Percentiles rank a stretch among this genome's conserved stretches.
Evolutionary conservation across 345 rosid genomes (phyloP).

Genomic region (Rhizophora mangle): DNA sequence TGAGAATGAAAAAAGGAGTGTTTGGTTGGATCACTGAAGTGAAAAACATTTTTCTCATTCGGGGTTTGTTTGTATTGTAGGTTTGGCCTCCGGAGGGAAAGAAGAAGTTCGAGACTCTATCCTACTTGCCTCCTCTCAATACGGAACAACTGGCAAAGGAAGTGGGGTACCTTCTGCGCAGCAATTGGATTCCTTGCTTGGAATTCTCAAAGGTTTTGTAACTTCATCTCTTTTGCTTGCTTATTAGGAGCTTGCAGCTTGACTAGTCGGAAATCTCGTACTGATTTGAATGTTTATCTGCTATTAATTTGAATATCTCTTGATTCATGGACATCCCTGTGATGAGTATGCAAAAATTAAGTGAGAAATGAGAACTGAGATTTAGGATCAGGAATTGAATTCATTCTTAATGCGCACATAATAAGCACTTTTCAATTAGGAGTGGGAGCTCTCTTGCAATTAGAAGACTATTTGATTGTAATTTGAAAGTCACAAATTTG

Average conservation of each 20-base stretch:
- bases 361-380: too few species aligned
- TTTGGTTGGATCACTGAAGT: background rate
- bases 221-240: background rate
- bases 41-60: too few species aligned
- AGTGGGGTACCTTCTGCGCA: slow-evolving; percentile 53
- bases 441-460: too few species aligned
- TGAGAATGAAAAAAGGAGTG: background rate
- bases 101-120: slow-evolving; percentile 44
- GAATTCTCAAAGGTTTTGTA: slow-evolving; percentile 46
- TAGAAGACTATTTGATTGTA: too few species aligned
- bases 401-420: too few species aligned
- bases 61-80: background rate
- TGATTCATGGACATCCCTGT: too few species aligned
- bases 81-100: slow-evolving; percentile 29
- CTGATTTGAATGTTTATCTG: too few species aligned
- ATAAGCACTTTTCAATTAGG: too few species aligned
- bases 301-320: too few species aligned
- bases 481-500: too few species aligned
- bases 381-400: too few species aligned
- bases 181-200: slow-evolving; percentile 63
- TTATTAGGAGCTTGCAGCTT: background rate
- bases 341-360: too few species aligned
- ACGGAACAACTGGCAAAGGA: slow-evolving; percentile 33
- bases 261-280: background rate
- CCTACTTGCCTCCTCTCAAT: slow-evolving; percentile 45